A percentile compares a stretch with the other conserved stretches of the same genome.
Evolutionary conservation across 140 eudicot species (phyloP).

Genomic region (Senecio squalidus): DNA sequence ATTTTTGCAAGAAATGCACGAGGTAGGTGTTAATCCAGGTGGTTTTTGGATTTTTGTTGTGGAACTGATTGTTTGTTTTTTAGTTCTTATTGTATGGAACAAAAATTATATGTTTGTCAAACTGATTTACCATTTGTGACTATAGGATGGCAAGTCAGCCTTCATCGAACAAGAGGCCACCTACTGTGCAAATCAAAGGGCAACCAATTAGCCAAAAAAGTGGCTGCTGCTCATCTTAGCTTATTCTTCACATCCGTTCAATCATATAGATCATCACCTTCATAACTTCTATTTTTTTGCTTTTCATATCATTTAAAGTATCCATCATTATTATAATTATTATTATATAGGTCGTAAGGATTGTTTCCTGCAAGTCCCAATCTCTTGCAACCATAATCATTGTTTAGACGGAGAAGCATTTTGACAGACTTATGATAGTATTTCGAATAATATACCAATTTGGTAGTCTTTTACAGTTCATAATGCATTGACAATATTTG

Average conservation of each 20-base stretch:
- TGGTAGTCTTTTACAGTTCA: no score
- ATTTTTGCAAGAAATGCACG: no score
- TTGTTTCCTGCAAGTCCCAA: no score
- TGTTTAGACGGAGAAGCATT: constrained; percentile 17
- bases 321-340: not conserved
- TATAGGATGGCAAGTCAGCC: constrained; percentile 91
- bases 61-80: not conserved
- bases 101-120: not conserved
- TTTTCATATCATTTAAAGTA: constrained; percentile 3
- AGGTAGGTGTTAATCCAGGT: no score
- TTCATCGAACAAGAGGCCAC: constrained; percentile 55
- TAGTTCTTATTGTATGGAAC: not conserved
- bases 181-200: constrained; percentile 78
- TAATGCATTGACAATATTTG: no score
- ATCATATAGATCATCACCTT: constrained; percentile 6
- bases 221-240: constrained; percentile 70
- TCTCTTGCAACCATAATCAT: no score
- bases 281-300: not conserved
- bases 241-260: not conserved
- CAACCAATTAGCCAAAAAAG: constrained; percentile 72
- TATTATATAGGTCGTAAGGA: no score
- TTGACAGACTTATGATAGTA: no score
- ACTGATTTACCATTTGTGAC: not conserved
- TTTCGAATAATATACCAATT: no score
- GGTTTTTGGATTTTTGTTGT: no score